Percentiles rank a stretch among this genome's conserved stretches.
phyloP scores from a whole-genome alignment of 352 stramenopile genomes.

The Globisporangium cederbergense region DNA sequence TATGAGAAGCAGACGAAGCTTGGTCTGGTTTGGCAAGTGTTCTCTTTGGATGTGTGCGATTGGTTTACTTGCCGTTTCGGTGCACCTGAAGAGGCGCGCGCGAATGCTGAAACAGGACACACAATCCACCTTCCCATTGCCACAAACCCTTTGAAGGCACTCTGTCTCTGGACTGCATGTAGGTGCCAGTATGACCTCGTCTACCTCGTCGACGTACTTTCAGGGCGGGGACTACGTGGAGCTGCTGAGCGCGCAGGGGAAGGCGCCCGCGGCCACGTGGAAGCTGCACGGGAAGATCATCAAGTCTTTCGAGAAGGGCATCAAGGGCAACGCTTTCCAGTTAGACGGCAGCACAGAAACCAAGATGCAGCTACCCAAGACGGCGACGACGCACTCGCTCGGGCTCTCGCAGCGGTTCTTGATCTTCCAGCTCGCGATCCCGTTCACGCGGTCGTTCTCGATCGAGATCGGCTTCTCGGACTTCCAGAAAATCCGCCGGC shows the following conservation, averaged over 20 bases:
- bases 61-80: not conserved
- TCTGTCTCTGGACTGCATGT: not conserved
- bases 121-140: not conserved
- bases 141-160: not conserved
- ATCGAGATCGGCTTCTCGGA: conserved; percentile 81
- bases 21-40: not conserved
- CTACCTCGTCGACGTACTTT: conserved; percentile 40
- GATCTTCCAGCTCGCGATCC: conserved; percentile 61
- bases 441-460: conserved; percentile 60
- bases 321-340: conserved; percentile 74
- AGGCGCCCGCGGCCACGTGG: conserved; percentile 59
- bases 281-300: conserved; percentile 75
- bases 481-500: conserved; percentile 64
- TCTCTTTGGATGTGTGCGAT: not conserved
- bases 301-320: conserved; percentile 77
- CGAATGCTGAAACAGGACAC: too few relatives aligned
- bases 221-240: conserved; percentile 82
- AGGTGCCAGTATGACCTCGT: not conserved
- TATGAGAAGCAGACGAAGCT: too few relatives aligned
- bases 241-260: conserved; percentile 76
- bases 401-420: conserved; percentile 75
- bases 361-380: conserved; percentile 81
- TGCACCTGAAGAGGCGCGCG: not conserved
- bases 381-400: conserved; percentile 28
- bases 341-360: conserved; percentile 76